These are phyloP conservation scores for Nemophila menziesii DNA, from an alignment of 257 asterid genomes.

Conservation along the genomic window DNA sequence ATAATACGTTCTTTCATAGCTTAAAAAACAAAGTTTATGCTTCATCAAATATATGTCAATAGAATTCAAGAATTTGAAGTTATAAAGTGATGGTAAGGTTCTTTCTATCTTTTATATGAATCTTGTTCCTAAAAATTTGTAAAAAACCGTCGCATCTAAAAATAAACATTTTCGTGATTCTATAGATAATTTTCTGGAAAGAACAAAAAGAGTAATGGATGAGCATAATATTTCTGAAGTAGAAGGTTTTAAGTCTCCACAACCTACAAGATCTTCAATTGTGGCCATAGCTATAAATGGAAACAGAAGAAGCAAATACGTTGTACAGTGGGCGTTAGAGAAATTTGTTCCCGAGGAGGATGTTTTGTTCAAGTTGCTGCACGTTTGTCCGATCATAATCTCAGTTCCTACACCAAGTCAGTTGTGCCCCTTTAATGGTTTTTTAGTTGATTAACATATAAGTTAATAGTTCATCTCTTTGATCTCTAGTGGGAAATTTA, in stretches of 20 bases:
- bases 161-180: neutral
- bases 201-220: conserved; percentile 17
- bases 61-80: neutral
- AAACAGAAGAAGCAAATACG: conserved; percentile 40
- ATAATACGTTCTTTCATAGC: too few species aligned
- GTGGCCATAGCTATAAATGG: conserved; percentile 56
- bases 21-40: neutral
- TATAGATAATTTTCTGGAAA: neutral
- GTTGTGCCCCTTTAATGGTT: conserved; percentile 10
- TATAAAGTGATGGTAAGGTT: neutral
- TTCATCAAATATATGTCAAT: neutral
- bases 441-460: neutral
- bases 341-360: conserved; percentile 71
- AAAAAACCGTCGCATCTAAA: neutral
- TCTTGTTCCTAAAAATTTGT: neutral
- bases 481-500: conserved; percentile 20
- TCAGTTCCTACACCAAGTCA: conserved; percentile 82
- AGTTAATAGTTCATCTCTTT: neutral
- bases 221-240: conserved; percentile 13
- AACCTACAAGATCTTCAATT: conserved; percentile 22
- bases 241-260: conserved; percentile 22
- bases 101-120: neutral
- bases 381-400: conserved; percentile 44
- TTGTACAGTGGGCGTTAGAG: conserved; percentile 80
- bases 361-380: conserved; percentile 47